Base-by-base conservation (phyloP, 768 basidiomycete species). In the Pisolithus microcarpus region DNA sequence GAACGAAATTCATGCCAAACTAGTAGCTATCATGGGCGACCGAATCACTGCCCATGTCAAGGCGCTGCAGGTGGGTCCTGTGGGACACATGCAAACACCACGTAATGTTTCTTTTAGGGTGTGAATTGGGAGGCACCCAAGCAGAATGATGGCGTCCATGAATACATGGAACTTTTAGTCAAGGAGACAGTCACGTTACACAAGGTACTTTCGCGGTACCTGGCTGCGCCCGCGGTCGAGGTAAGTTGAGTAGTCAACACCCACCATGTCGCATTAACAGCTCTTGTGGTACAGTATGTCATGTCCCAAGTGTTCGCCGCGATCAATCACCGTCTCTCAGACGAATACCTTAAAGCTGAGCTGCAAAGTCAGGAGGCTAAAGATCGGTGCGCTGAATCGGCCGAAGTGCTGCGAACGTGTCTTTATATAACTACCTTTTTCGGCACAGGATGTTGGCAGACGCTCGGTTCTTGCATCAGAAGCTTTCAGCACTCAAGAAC, bases 11-110 rank as follows among this genome's bases (percentile, higher is more conserved):
- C 95, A 98, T 67, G 81, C 91, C 47, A 99, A 99, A 72, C 76
- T 99, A 50, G 86, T 99, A 53, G 89, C 91, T 39, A 99, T 98
- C 70, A 99, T 99, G 96, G 87, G 92, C 37, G 95, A 98, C 69
- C 80, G 95, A 51, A 72, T 98, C 42, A 80, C 75, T 58, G 83
- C 86, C 1, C 95, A 98, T 65, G 85, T 91, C 64, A 84, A 81
- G 59, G 75, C 86, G 23, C 75, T 98, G 48, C 84, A 88, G 72
- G 91, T 86, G 55, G 64, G 68, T 57, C 62, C 56, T 51, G 46
- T 43, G 43, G 52, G 39, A 50, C 28, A 48, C 28, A 18, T 30
- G 19, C 43, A 31, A 26, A 43, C 38, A 43, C 15, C 48, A 30
- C 56, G 26, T 44, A 52, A 48, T 38, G 24, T 37, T 46, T 10